Evolutionary conservation across 805 yeast species (phyloP), one percentile per base, ranked within the genome.

Genomic region (Lachancea kluyveri): DNA sequence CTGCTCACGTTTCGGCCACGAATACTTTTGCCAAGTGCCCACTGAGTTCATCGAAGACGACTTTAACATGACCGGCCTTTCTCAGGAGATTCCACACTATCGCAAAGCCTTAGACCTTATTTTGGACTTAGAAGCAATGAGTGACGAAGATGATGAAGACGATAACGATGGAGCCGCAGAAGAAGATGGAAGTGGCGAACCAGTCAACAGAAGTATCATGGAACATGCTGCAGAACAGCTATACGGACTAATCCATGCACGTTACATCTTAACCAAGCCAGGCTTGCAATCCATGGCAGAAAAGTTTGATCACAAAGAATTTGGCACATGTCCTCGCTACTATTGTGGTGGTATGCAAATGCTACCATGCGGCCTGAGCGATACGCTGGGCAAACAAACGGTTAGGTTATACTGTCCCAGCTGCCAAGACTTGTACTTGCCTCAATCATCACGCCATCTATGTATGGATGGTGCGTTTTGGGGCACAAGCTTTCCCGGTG

Each of bases 381-480:
- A 92, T 56, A 72, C 81, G 28, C 86, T 95, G 0, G 96, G 96
- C 4, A 77, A 76, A 43, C 95, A 87, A 57, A 85, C 96, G 0
- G 95, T 92, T 26, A 64, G 96, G 43, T 68, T 92, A 28, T 92
- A 79, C 57, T 92, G 98, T 61, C 96, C 98, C 2, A 79, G 90
- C 54, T 92, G 98, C 60, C 76, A 79, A 52, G 98, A 92, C 51
- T 68, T 90, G 24, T 92, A 92, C 58, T 61, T 86, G 30, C 97
- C 97, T 2, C 76, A 80, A 35, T 79, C 87, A 35, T 77, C 88
- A n/a, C 68, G 95, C 40, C 88, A 84, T 58, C 64, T 83, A 36
- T 84, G 85, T 51, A 74, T 92, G 25, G 98, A 92, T 59, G 98
- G 98, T 4, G 96, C 97, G 1, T 92, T 81, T 50, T 92, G 94